Percentiles rank a stretch among this genome's conserved stretches.
phyloP scores from a whole-genome alignment of 768 basidiomycete species.

The Collybia sp. region DNA sequence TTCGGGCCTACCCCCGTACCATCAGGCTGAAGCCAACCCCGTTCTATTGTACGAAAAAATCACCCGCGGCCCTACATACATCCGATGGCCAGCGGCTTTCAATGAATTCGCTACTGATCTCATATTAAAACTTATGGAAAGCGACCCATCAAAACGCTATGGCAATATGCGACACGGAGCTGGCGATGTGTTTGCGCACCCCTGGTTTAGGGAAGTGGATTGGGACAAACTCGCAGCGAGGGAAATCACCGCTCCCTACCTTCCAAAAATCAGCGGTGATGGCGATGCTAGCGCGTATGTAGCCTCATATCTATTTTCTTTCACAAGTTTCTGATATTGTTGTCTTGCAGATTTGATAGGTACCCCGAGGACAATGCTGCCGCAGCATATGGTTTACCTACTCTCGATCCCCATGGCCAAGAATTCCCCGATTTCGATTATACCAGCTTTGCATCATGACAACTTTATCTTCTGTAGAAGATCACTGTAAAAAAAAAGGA shows the following conservation, averaged over 20 bases:
- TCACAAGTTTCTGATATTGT: constrained; percentile 7
- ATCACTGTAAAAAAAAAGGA: neutral
- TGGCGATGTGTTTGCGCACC: constrained; percentile 88
- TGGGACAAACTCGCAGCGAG: constrained; percentile 77
- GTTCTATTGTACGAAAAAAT: constrained; percentile 92
- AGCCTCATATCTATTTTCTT: constrained; percentile 1
- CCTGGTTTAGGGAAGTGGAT: constrained; percentile 93
- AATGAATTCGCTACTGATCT: constrained; percentile 81
- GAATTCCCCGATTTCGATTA: constrained; percentile 83
- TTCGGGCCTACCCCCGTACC: constrained; percentile 92
- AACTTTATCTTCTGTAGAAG: neutral
- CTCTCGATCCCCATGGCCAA: constrained; percentile 56
- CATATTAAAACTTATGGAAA: constrained; percentile 86
- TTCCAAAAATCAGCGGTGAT: constrained; percentile 87
- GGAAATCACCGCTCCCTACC: constrained; percentile 93
- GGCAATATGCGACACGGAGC: constrained; percentile 88
- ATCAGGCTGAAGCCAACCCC: constrained; percentile 80
- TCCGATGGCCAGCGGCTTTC: constrained; percentile 74
- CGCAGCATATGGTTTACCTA: constrained; percentile 52
- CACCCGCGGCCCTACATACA: constrained; percentile 62
- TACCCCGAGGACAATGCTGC: constrained; percentile 75
- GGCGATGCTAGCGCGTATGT: constrained; percentile 94
- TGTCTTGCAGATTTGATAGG: constrained; percentile 55
- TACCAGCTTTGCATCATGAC: constrained; percentile 25
- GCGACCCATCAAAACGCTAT: constrained; percentile 82